Evolutionary conservation across 495 filamentous ascomycete genomes (phyloP).

Genomic region (Corynascus novoguineensis): DNA sequence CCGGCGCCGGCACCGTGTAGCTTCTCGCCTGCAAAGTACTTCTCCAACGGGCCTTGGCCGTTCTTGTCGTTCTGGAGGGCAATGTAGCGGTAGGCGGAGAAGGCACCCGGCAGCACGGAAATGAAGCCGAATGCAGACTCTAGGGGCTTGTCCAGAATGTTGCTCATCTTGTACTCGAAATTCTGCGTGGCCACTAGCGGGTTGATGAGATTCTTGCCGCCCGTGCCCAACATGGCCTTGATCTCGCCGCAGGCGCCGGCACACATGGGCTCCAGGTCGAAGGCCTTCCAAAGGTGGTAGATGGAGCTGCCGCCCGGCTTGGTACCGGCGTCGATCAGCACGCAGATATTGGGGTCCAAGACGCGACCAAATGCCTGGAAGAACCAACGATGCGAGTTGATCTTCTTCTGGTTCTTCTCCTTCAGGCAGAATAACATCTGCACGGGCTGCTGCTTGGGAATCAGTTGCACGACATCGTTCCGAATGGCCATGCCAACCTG

Average conservation of each 20-base stretch:
- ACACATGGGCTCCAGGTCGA: conserved; percentile 95
- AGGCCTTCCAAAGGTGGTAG: conserved; percentile 97
- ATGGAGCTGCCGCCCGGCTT: conserved; percentile 88
- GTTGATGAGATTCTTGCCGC: conserved; percentile 84
- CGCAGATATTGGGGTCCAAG: conserved; percentile 92
- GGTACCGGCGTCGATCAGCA: conserved; percentile 94
- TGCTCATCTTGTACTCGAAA: conserved; percentile 99
- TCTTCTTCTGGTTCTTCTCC: conserved; percentile 99
- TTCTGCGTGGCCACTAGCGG: conserved; percentile 96
- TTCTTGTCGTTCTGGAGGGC: conserved; percentile 95
- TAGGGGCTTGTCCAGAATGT: conserved; percentile 96
- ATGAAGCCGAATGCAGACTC: conserved; percentile 99
- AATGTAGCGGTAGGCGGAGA: conserved; percentile 92
- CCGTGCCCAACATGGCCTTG: conserved; percentile 91
- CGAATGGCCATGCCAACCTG: conserved; percentile 84
- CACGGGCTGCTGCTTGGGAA: conserved; percentile 71
- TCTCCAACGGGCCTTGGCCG: conserved; percentile 85
- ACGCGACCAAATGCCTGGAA: conserved; percentile 96
- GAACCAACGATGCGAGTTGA: conserved; percentile 99
- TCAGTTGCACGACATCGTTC: conserved; percentile 78
- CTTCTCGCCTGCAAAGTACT: conserved; percentile 97
- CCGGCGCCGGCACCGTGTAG: conserved; percentile 92
- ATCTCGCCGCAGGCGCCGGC: conserved; percentile 98
- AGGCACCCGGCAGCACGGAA: conserved; percentile 91
- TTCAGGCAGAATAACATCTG: conserved; percentile 99